Conservation (phyloP, 179 eudicot genomes). For the Camellia oleifera region DNA sequence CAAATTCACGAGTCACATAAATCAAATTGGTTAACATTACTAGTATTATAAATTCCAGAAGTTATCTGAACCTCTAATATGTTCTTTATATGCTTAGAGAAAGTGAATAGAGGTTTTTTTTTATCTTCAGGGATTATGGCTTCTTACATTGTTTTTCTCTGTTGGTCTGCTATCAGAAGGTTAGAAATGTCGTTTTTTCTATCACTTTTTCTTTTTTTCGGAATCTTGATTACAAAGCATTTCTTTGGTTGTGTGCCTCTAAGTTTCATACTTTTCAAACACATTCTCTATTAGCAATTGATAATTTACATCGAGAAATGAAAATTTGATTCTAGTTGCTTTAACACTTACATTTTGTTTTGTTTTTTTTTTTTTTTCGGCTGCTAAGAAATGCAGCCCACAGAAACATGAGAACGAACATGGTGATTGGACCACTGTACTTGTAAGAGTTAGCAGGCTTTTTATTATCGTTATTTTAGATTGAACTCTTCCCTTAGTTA, state of each 20-base stretch:
- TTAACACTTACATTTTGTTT: not conserved
- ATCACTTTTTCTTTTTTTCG: too few relatives aligned
- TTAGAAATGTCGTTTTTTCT: constrained; percentile 20
- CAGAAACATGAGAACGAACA: constrained; percentile 44
- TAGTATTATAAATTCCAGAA: not conserved
- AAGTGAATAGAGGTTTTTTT: constrained; percentile 74
- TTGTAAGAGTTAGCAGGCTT: constrained; percentile 45
- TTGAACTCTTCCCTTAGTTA: too few relatives aligned
- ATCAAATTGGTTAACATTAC: not conserved
- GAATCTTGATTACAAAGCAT: not conserved
- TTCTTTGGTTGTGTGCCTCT: not conserved
- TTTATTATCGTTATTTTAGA: not conserved
- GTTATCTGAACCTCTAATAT: not conserved
- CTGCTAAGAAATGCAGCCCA: constrained; percentile 72
- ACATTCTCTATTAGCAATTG: not conserved
- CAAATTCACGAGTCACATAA: not conserved
- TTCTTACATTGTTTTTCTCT: constrained; percentile 78
- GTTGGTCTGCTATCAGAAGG: constrained; percentile 98
- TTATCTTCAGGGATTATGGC: constrained; percentile 96
- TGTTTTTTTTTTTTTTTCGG: constrained; percentile 34
- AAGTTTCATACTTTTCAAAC: not conserved
- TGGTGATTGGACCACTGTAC: constrained; percentile 67
- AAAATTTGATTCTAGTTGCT: not conserved
- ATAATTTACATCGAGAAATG: not conserved
- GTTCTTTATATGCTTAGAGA: constrained; percentile 23